phyloP scores from a whole-genome alignment of 148 eudicot species.

The Dysphania ambrosioides region DNA sequence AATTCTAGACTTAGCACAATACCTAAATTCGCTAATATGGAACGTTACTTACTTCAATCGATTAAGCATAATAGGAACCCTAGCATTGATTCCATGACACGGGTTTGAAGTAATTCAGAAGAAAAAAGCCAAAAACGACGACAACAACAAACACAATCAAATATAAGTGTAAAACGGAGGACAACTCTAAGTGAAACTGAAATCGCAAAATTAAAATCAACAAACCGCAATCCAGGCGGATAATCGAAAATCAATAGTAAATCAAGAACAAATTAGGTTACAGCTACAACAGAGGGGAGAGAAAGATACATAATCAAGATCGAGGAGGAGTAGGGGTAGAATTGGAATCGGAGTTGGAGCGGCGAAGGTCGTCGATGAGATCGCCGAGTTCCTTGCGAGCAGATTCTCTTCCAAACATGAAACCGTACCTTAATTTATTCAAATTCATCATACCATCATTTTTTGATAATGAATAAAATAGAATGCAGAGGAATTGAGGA shows the following conservation, averaged over 20 bases:
- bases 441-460: no score
- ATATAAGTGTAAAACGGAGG: no score
- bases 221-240: neutral
- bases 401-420: slow-evolving; percentile 86
- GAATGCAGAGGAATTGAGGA: neutral
- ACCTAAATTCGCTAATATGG: no score
- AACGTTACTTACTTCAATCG: no score
- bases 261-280: neutral
- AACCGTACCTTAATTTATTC: slow-evolving; percentile 66
- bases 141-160: neutral
- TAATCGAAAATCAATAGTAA: neutral
- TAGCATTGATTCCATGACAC: no score
- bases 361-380: slow-evolving; percentile 64
- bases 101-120: neutral
- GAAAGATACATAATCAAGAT: slow-evolving; percentile 33
- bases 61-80: no score
- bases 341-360: slow-evolving; percentile 24
- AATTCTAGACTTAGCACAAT: no score
- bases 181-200: neutral
- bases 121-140: neutral
- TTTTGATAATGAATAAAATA: neutral
- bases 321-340: slow-evolving; percentile 27
- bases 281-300: neutral
- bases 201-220: neutral
- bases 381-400: slow-evolving; percentile 73